These are phyloP conservation scores for Ceratorhiza oryzae-sativae DNA, from an alignment of 1,284 basidiomycete species.

Conservation along the genomic window DNA sequence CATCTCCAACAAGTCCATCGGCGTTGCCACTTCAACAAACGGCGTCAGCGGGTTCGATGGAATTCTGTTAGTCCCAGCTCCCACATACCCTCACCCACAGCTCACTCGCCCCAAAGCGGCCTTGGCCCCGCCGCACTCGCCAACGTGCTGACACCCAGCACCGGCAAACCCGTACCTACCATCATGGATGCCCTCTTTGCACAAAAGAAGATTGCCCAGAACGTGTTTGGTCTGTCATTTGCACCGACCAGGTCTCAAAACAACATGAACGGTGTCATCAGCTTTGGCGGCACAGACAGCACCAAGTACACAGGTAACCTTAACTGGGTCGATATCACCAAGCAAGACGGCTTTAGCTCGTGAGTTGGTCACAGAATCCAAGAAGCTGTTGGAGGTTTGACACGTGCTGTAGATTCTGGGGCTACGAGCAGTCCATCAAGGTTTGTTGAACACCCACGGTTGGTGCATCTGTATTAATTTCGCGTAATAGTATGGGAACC, in stretches of 20 bases:
- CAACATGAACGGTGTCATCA: neutral
- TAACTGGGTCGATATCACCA: conserved; percentile 32
- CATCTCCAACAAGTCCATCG: conserved; percentile 29
- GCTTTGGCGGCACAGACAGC: conserved; percentile 17
- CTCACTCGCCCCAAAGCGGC: neutral
- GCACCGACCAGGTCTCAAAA: neutral
- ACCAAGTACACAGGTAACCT: conserved; percentile 25
- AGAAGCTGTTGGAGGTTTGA: neutral
- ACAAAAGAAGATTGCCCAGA: conserved; percentile 27
- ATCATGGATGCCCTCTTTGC: conserved; percentile 33
- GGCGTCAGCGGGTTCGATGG: conserved; percentile 22
- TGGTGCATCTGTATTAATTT: neutral
- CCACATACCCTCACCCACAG: neutral
- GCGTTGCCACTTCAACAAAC: conserved; percentile 25
- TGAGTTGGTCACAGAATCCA: neutral
- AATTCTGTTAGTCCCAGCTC: conserved; percentile 21
- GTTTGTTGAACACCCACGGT: neutral
- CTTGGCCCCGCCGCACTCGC: conserved; percentile 9
- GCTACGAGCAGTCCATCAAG: conserved; percentile 36
- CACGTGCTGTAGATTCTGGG: conserved; percentile 20
- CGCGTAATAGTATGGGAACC: conserved; percentile 28
- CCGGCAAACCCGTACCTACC: conserved; percentile 17
- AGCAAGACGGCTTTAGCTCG: conserved; percentile 17
- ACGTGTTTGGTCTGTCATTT: conserved; percentile 30
- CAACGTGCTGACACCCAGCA: conserved; percentile 1